Evolutionary conservation across 768 basidiomycete species (phyloP).

Genomic region (Chiua virens): DNA sequence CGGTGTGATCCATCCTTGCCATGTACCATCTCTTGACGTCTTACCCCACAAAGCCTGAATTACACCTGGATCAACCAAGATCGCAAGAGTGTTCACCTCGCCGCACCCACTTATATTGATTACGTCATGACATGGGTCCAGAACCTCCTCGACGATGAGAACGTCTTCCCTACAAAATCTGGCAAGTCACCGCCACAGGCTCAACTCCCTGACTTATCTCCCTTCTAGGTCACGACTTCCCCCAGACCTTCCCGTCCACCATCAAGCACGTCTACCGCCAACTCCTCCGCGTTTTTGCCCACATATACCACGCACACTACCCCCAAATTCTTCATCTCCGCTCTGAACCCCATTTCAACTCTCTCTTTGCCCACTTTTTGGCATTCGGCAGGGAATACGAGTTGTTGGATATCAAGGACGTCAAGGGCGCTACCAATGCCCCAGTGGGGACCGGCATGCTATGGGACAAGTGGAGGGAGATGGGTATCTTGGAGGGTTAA

Average conservation of each 20-base stretch:
- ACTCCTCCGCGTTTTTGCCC: slow-evolving; percentile 94
- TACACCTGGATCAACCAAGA: slow-evolving; percentile 95
- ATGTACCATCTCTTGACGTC: not conserved
- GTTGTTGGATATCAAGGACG: slow-evolving; percentile 83
- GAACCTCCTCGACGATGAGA: slow-evolving; percentile 91
- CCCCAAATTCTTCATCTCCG: slow-evolving; percentile 88
- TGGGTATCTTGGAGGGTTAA: slow-evolving; percentile 62
- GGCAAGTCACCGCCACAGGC: slow-evolving; percentile 45
- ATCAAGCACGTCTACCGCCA: slow-evolving; percentile 95
- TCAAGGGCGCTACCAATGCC: slow-evolving; percentile 64
- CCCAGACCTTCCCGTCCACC: slow-evolving; percentile 84
- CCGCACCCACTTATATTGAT: slow-evolving; percentile 96
- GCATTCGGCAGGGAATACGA: slow-evolving; percentile 96
- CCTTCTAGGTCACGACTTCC: slow-evolving; percentile 79
- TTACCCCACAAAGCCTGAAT: slow-evolving; percentile 58
- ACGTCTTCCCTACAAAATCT: slow-evolving; percentile 93
- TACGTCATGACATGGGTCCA: slow-evolving; percentile 98
- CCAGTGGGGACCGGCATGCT: slow-evolving; percentile 74
- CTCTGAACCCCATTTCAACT: slow-evolving; percentile 94
- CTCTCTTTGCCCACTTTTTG: slow-evolving; percentile 95
- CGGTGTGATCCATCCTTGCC: slow-evolving; percentile 28
- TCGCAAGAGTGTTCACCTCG: slow-evolving; percentile 81
- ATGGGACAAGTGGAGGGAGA: slow-evolving; percentile 89
- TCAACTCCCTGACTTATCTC: not conserved
- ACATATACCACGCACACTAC: slow-evolving; percentile 96